Evolutionary conservation across 169 alveolate species (phyloP), one percentile per base, ranked within the genome.

Genomic region (Eimeria acervulina): DNA sequence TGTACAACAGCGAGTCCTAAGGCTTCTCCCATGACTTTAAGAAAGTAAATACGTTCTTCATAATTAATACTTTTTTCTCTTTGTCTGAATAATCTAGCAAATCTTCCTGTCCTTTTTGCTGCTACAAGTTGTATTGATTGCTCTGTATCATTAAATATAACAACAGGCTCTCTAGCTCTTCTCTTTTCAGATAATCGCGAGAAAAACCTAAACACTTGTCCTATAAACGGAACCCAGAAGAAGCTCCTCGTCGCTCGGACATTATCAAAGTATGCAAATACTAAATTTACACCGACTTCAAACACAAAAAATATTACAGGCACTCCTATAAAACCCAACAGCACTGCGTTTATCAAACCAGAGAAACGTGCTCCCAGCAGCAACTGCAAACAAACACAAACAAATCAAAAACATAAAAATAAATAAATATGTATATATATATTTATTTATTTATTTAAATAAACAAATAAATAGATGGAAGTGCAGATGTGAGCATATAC

Each of bases 1-100:
- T 96, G 96, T 51, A 93, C 95, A 15, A 97, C 97, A 78, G 97
- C 98, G 59, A 97, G 95, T 55, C 97, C 96, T 76, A 95, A 94
- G 70, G 97, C 80, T 89, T 97, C 97, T 44, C 97, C 95, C 94
- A 97, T 87, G 55, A 97, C 96, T 61, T 95, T 91, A 31, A 93
- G 96, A 78, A 97, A 97, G 81, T 97, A 97, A 51, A 78, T 78
- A 36, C 97, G 88, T 90, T 97, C 98, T 52, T 93, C 95, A 21
- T 80, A 70, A 51, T 93, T 96, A 68, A 97, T 93, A 47, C 88
- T 84, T 26, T 88, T 90, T 36, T 36, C 28, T 15, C n/a, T 70
- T 15, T 15, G 0, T 42, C 91, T 84, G 3, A 81, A n/a, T 19
- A 72, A 66, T 44, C 78, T 28, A 74, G 90, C 74, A 33, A 95